phyloP scores from a whole-genome alignment of 352 stramenopile genomes.

The Globisporangium camurandrum region DNA sequence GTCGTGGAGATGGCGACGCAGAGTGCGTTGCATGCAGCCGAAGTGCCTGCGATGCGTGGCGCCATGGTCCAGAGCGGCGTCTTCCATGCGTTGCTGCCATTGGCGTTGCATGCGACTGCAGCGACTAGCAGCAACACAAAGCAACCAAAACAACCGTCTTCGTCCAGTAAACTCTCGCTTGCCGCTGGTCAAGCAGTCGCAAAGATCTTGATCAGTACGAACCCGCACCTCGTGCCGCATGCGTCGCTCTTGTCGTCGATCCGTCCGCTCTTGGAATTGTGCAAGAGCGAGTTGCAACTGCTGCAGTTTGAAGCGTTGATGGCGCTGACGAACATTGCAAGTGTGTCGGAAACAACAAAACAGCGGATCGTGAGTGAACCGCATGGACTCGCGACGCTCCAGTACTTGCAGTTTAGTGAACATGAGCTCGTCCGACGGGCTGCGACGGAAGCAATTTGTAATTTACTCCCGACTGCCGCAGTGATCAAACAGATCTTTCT shows the following conservation, averaged over 20 bases:
- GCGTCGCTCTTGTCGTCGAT: constrained; percentile 75
- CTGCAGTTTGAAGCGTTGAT: constrained; percentile 93
- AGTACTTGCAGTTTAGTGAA: constrained; percentile 95
- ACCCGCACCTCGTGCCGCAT: constrained; percentile 87
- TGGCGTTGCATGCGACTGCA: constrained; percentile 23
- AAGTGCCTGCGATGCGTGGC: constrained; percentile 53
- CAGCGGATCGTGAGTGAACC: constrained; percentile 69
- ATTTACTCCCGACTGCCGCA: constrained; percentile 91
- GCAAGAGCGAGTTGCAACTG: constrained; percentile 91
- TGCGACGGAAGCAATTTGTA: constrained; percentile 95
- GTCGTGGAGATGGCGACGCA: constrained; percentile 68
- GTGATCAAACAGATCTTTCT: constrained; percentile 92
- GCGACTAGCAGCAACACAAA: constrained; percentile 28
- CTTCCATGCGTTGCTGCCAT: constrained; percentile 63
- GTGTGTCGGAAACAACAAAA: constrained; percentile 92
- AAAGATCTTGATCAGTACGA: constrained; percentile 96
- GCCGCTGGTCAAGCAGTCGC: constrained; percentile 89
- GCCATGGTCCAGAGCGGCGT: constrained; percentile 76
- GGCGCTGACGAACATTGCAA: constrained; percentile 96
- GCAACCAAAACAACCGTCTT: constrained; percentile 21
- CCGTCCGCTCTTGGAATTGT: constrained; percentile 88
- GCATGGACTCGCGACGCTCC: constrained; percentile 63
- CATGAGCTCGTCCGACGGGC: constrained; percentile 95
- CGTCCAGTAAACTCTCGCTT: constrained; percentile 82
- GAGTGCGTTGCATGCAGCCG: constrained; percentile 60